Base-by-base conservation (phyloP, 768 basidiomycete genomes). In the Suillus occidentalis region DNA sequence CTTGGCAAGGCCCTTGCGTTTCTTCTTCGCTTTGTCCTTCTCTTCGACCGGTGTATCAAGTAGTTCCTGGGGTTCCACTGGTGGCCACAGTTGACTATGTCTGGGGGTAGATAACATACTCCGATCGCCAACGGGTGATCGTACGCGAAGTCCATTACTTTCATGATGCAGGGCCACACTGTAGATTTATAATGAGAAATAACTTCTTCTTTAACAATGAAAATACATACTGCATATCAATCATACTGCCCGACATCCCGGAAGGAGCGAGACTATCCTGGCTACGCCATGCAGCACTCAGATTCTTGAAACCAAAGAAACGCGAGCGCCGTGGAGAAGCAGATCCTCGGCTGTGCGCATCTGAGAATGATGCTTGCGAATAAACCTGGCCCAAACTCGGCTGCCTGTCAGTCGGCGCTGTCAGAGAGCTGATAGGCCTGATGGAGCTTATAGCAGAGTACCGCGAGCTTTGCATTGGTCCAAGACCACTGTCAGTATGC, bases 221-320 rank as follows among this genome's bases (percentile, higher is more conserved):
- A 58, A 28, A 64, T 52, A 88, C 91, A 67, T 78, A 94, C 92
- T 95, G 93, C 93, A 95, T 94, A 74, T 94, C 91, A 68, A 94
- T 78, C 91, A 95, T 93, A 71, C 93, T 95, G 61, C 93, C 93
- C 4, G 90, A 89, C 73, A 90, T 83, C 9, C 89, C 91, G 36
- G 92, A 91, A n/a, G 85, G 83, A 1, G 91, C 89, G 45, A 95
- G 78, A 73, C 92, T 94, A 64, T 92, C 90, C 70, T 89, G 90
- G 72, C 91, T 94, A 68, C 85, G 81, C 87, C 89, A 92, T 14
- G 88, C 88, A 25, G 86, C 77, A 64, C 87, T 88, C 53, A 90
- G 79, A 69, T 90, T 90, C 75, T 82, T 87, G 73, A 89, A 84
- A 9, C 89, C 90, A 69, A 94, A 91, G 83, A 95, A 94, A 61